phyloP scores from a whole-genome alignment of 257 asterid genomes.

The Salvia rosmarinus region DNA sequence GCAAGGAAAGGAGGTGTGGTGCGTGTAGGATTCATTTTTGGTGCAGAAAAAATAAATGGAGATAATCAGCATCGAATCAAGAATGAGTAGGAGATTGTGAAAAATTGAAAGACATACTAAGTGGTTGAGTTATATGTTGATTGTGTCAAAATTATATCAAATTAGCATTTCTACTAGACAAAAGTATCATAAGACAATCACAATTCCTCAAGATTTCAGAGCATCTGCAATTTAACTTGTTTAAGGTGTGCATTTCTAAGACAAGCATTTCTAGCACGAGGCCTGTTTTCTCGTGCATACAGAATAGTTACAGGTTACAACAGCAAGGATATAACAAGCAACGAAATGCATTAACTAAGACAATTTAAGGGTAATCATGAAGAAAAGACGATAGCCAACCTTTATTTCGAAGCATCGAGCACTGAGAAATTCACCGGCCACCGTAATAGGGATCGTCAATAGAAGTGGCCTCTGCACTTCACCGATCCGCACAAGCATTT shows the following conservation, averaged over 20 bases:
- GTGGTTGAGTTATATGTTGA: not conserved
- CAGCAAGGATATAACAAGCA: not conserved
- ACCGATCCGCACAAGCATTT: constrained; percentile 75
- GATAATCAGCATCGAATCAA: not conserved
- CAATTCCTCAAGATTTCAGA: constrained; percentile 4
- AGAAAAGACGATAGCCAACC: constrained; percentile 21
- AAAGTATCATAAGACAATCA: not conserved
- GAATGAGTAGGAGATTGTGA: not conserved
- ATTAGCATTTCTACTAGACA: not conserved
- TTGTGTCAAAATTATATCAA: not conserved
- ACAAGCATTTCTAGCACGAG: too few relatives aligned
- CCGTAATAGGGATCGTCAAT: constrained; percentile 38
- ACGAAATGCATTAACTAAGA: not conserved
- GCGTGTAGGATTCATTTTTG: not conserved
- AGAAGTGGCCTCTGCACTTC: constrained; percentile 79
- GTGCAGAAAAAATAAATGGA: not conserved
- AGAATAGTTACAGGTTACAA: not conserved
- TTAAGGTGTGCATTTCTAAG: not conserved
- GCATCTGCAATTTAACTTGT: not conserved
- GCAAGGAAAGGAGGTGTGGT: not conserved
- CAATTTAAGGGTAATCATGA: not conserved
- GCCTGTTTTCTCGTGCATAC: not conserved
- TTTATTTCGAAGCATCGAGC: constrained; percentile 25
- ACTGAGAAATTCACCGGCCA: constrained; percentile 3
- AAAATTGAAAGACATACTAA: not conserved